phyloP scores from a whole-genome alignment of 2,329 filamentous ascomycete species.

The Blastomyces silverae region DNA sequence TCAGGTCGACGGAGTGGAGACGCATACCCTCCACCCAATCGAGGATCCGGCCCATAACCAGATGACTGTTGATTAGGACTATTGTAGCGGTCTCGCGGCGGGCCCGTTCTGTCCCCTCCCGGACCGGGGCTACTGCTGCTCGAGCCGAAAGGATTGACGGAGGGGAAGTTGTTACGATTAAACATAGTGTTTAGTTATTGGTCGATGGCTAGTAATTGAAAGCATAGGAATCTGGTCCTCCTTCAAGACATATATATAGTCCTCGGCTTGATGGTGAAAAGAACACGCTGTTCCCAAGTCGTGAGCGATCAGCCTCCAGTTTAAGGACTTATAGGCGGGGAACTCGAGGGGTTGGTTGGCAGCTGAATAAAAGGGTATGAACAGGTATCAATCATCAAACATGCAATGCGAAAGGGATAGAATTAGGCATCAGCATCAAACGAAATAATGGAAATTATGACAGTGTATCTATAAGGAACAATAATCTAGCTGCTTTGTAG shows the following conservation, averaged over 20 bases:
- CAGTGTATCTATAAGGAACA: neutral
- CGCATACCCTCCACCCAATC: slow-evolving; percentile 26
- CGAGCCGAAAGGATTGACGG: slow-evolving; percentile 40
- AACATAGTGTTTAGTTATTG: slow-evolving; percentile 42
- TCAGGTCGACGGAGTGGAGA: slow-evolving; percentile 20
- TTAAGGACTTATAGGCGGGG: neutral
- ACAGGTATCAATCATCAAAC: neutral
- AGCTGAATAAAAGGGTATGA: neutral
- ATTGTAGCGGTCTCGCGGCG: slow-evolving; percentile 41
- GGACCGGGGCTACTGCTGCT: slow-evolving; percentile 28
- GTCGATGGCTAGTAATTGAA: neutral
- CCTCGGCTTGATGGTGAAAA: neutral
- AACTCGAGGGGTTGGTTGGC: neutral
- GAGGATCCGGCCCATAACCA: slow-evolving; percentile 24
- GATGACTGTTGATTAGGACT: slow-evolving; percentile 26
- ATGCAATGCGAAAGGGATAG: neutral
- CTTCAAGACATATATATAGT: neutral
- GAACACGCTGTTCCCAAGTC: slow-evolving; percentile 3
- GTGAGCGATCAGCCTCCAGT: neutral
- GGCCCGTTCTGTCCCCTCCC: slow-evolving; percentile 33
- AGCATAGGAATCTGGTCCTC: neutral
- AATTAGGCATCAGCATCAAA: neutral
- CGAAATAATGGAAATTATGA: neutral
- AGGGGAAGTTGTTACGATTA: slow-evolving; percentile 49
- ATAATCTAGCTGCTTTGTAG: neutral